Evolutionary conservation across 805 yeast genomes (phyloP).

Genomic region (Vanderwaltozyma tropicalis): DNA sequence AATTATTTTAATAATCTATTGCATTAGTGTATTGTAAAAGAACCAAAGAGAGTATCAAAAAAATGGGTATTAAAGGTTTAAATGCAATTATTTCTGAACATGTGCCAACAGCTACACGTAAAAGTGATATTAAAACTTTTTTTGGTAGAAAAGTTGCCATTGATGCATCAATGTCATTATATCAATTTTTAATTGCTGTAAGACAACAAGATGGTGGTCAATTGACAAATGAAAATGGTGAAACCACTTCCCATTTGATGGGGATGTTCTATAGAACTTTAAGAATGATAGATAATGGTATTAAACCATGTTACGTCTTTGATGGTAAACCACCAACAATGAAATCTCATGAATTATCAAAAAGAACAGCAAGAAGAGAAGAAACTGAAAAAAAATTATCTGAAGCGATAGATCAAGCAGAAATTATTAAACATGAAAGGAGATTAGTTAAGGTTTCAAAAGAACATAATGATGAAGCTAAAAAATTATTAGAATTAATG

Average conservation of each 20-base stretch:
- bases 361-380: conserved; percentile 69
- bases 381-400: conserved; percentile 72
- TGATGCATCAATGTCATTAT: conserved; percentile 89
- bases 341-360: conserved; percentile 87
- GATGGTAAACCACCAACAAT: conserved; percentile 96
- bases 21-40: too few species aligned
- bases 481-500: conserved; percentile 69
- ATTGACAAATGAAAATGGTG: conserved; percentile 78
- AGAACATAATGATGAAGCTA: conserved; percentile 92
- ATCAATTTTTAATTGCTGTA: conserved; percentile 92
- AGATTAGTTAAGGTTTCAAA: conserved; percentile 80
- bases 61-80: conserved; percentile 62
- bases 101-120: conserved; percentile 72
- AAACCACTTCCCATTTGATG: conserved; percentile 86
- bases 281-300: conserved; percentile 81
- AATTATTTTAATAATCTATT: too few species aligned
- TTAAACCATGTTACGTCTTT: conserved; percentile 92
- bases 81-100: conserved; percentile 81
- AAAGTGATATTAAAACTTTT: conserved; percentile 71
- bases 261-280: conserved; percentile 94
- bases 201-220: conserved; percentile 96
- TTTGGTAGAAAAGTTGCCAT: conserved; percentile 97
- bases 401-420: conserved; percentile 66
- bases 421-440: conserved; percentile 61
- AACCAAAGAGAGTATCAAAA: background rate